Base-by-base conservation (phyloP, 805 yeast species). In the Candida glaebosa region DNA sequence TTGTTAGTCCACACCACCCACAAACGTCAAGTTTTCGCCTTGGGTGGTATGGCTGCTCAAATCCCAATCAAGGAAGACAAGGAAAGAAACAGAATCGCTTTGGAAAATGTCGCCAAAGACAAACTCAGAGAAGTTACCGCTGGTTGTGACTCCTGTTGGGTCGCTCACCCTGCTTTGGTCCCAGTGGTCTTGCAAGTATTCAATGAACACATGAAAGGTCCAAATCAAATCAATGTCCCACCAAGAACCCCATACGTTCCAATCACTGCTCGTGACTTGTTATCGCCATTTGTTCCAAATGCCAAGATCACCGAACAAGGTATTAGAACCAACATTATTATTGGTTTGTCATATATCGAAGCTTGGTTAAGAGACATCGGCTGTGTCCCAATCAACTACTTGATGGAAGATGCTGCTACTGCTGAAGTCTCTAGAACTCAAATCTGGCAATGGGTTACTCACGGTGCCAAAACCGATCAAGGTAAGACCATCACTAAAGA, bases 21-120 rank as follows among this genome's bases (percentile, higher is more conserved):
- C 60, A 73, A 78, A 54, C 76, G 91, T 67, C 84, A 82, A 47
- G 91, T 84, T 33, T 90, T 84, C 57, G 91, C 91, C 15, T 82
- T 85, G 81, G 93, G 95, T 53, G 95, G 95, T 52, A 85, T 85
- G 95, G 91, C 93, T 49, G 91, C 91, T 3, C 86, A 84, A 51
- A 83, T 85, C 53, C 91, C 93, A 48, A 84, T 84, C 65, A 84
- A 84, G 61, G 72, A 78, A 49, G 89, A 85, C 55, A 68, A 73
- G 25, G 76, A 68, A 45, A 77, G 80, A 47, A 84, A 85, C 65
- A 69, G 70, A 36, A 65, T 69, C 37, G 91, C 90, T 7, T 76
- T 85, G 81, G 79, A 74, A 37, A 83, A 82, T 50, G 93, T 85
- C 40, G 75, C 78, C 49, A 77, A 73, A 60, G 95, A 85, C 64